A percentile compares a stretch with the other conserved stretches of the same genome.
Conservation (phyloP, 1,284 basidiomycete species). For the Boletus sp. region DNA sequence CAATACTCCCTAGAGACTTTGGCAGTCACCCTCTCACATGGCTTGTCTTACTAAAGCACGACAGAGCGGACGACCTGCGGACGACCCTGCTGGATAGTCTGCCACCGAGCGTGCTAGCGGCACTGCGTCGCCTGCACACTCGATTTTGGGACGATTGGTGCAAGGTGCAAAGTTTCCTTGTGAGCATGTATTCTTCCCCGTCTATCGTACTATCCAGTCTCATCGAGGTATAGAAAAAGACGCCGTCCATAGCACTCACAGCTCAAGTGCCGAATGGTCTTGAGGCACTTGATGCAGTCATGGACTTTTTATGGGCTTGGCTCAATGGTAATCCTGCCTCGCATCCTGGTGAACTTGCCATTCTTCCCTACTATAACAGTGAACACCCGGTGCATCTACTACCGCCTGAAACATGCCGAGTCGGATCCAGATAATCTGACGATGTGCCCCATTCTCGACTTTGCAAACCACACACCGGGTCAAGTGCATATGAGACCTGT, state of each 20-base stretch:
- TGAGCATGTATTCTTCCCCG: conserved; percentile 24
- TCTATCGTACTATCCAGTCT: background rate
- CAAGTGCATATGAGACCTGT: conserved; percentile 42
- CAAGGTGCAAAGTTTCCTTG: conserved; percentile 46
- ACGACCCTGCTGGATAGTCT: conserved; percentile 39
- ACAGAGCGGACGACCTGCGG: conserved; percentile 15
- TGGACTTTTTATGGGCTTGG: conserved; percentile 77
- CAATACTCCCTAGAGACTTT: conserved; percentile 66
- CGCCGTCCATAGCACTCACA: conserved; percentile 2
- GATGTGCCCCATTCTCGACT: conserved; percentile 81
- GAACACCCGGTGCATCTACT: conserved; percentile 83
- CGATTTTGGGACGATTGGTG: conserved; percentile 62
- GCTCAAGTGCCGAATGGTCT: conserved; percentile 11
- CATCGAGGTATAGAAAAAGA: conserved; percentile 10
- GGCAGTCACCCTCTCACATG: conserved; percentile 72
- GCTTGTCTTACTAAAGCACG: conserved; percentile 39
- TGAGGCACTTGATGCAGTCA: conserved; percentile 8
- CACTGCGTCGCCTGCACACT: conserved; percentile 45
- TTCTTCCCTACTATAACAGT: conserved; percentile 45
- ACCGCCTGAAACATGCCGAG: conserved; percentile 54
- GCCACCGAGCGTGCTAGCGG: conserved; percentile 47
- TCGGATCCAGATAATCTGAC: conserved; percentile 72
- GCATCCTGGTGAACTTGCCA: conserved; percentile 9
- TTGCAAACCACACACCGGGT: conserved; percentile 68
- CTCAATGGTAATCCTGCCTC: conserved; percentile 58